Conservation (phyloP, 176 grass and related monocot species). For the Eleusine coracana region DNA sequence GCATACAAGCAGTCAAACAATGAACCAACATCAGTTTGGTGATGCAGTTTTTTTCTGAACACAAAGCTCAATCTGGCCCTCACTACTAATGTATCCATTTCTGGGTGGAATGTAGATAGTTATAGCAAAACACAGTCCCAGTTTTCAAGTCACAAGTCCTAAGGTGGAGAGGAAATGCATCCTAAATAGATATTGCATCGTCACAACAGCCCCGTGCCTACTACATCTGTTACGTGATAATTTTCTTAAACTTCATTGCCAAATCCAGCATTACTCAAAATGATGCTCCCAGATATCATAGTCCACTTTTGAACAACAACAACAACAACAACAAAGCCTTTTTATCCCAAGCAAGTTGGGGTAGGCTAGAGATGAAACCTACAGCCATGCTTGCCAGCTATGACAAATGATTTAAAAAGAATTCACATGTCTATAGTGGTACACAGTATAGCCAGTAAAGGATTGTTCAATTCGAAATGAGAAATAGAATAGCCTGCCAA, state of each 20-base stretch:
- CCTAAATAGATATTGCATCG: not conserved
- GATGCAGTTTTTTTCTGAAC: not conserved
- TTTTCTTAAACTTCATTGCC: not conserved
- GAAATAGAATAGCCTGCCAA: not conserved
- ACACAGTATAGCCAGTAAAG: not conserved
- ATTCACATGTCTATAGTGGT: not conserved
- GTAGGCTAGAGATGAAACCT: too few species aligned
- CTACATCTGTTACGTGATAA: not conserved
- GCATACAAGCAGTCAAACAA: not conserved
- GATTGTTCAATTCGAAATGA: constrained; percentile 1
- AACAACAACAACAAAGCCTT: too few species aligned
- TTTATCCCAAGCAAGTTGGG: too few species aligned
- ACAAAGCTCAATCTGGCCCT: not conserved
- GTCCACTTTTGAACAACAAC: constrained; percentile 22
- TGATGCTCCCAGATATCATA: not conserved
- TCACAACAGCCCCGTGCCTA: not conserved
- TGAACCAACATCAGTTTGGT: not conserved
- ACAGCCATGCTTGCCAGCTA: not conserved
- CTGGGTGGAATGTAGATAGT: not conserved
- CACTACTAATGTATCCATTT: constrained; percentile 5
- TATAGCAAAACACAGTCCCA: not conserved
- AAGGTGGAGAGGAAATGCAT: not conserved
- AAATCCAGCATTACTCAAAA: constrained; percentile 11
- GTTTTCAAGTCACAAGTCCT: not conserved
- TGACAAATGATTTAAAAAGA: not conserved